A percentile compares a stretch with the other conserved stretches of the same genome.
phyloP scores from a whole-genome alignment of 2,329 filamentous ascomycete species.

The Ophiostoma quercus region DNA sequence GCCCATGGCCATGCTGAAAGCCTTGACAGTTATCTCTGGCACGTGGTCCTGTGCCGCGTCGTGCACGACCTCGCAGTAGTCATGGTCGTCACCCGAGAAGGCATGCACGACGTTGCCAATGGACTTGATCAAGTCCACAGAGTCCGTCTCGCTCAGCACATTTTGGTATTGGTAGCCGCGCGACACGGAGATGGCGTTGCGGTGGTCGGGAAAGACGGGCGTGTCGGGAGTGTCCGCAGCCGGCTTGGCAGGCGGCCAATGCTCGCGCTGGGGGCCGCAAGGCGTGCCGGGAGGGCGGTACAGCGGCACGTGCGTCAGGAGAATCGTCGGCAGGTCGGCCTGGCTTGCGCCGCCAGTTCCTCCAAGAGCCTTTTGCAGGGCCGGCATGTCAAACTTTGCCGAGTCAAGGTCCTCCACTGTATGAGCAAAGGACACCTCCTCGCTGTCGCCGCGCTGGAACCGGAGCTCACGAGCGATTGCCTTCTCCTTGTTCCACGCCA shows the following conservation, averaged over 20 bases:
- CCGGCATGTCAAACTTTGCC: slow-evolving; percentile 37
- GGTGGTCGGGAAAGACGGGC: slow-evolving; percentile 56
- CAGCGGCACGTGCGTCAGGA: slow-evolving; percentile 86
- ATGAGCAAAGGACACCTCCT: slow-evolving; percentile 54
- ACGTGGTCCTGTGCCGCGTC: slow-evolving; percentile 60
- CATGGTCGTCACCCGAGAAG: slow-evolving; percentile 95
- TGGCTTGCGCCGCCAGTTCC: slow-evolving; percentile 34
- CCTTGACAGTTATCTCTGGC: slow-evolving; percentile 90
- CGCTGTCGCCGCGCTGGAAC: slow-evolving; percentile 55
- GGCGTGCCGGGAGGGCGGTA: slow-evolving; percentile 77
- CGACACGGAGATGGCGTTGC: slow-evolving; percentile 71
- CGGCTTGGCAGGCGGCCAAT: slow-evolving; percentile 65
- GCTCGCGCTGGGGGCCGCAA: slow-evolving; percentile 82
- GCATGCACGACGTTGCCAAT: slow-evolving; percentile 78
- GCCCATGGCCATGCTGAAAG: slow-evolving; percentile 93
- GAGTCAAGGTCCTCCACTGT: slow-evolving; percentile 53
- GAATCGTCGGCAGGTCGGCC: slow-evolving; percentile 73
- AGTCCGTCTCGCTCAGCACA: slow-evolving; percentile 73
- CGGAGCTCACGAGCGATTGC: slow-evolving; percentile 65
- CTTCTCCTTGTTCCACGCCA: slow-evolving; percentile 60
- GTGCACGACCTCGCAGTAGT: slow-evolving; percentile 90
- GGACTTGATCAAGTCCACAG: slow-evolving; percentile 66
- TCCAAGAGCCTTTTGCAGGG: slow-evolving; percentile 13
- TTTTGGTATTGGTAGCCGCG: slow-evolving; percentile 96
- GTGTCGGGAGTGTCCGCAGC: slow-evolving; percentile 38